phyloP scores from a whole-genome alignment of 1,139 yeast species.

The Pichia sp. region DNA sequence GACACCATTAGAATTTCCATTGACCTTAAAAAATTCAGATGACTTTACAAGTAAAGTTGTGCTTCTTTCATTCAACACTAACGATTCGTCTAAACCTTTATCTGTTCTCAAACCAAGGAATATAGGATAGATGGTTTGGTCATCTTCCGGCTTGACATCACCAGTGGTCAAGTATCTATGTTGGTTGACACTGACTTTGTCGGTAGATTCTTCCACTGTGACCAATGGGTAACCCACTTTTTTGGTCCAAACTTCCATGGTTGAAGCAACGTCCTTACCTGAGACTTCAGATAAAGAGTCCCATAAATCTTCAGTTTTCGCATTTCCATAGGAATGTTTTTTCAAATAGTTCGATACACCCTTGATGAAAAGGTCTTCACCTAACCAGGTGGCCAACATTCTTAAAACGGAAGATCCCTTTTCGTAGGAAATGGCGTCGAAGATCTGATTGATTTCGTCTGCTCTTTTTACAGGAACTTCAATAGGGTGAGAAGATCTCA shows the following conservation, averaged over 20 bases:
- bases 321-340: slow-evolving; percentile 47
- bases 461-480: slow-evolving; percentile 56
- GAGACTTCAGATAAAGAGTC: slow-evolving; percentile 44
- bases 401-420: slow-evolving; percentile 54
- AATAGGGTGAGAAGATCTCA: slow-evolving; percentile 56
- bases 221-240: slow-evolving; percentile 55
- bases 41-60: slow-evolving; percentile 14
- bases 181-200: slow-evolving; percentile 41
- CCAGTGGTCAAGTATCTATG: slow-evolving; percentile 57
- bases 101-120: slow-evolving; percentile 67
- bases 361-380: slow-evolving; percentile 46
- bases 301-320: slow-evolving; percentile 52
- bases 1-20: slow-evolving; percentile 61
- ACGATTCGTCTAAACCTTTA: slow-evolving; percentile 58
- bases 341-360: slow-evolving; percentile 54
- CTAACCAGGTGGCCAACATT: slow-evolving; percentile 55
- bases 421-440: slow-evolving; percentile 53
- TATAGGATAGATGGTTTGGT: slow-evolving; percentile 62
- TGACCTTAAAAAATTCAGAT: slow-evolving; percentile 51
- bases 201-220: slow-evolving; percentile 34
- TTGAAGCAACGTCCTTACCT: slow-evolving; percentile 43
- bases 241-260: slow-evolving; percentile 53
- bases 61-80: slow-evolving; percentile 65
- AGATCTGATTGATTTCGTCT: slow-evolving; percentile 53
- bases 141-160: slow-evolving; percentile 46